phyloP scores from a whole-genome alignment of 768 basidiomycete species.

The Russula sp. region DNA sequence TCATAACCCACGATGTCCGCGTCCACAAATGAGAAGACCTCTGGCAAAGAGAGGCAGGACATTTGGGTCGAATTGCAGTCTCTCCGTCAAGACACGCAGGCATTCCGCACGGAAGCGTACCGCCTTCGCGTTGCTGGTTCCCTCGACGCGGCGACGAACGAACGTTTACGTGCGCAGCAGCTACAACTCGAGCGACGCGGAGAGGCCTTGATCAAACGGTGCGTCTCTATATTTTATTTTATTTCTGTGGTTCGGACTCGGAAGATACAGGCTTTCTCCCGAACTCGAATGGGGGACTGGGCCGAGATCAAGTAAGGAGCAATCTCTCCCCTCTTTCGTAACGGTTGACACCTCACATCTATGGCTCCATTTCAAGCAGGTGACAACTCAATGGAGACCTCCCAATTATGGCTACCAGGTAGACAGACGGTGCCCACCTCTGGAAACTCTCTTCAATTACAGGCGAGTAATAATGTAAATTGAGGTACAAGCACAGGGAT shows the following conservation, averaged over 20 bases:
- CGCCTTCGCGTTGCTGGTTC: neutral
- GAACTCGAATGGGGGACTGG: slow-evolving; percentile 2
- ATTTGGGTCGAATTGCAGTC: neutral
- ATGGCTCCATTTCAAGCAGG: neutral
- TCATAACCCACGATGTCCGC: neutral
- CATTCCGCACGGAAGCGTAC: slow-evolving; percentile 7
- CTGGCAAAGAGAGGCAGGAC: slow-evolving; percentile 2
- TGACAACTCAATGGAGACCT: neutral
- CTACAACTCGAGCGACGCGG: slow-evolving; percentile 8
- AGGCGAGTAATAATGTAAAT: neutral
- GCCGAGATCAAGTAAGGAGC: neutral
- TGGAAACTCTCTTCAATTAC: slow-evolving; percentile 2
- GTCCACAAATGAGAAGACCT: neutral
- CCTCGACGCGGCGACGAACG: neutral
- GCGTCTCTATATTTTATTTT: neutral
- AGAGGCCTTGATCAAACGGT: slow-evolving; percentile 7
- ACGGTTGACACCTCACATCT: neutral
- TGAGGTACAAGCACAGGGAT: neutral
- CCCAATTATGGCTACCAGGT: neutral
- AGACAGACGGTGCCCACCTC: neutral
- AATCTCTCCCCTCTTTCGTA: neutral
- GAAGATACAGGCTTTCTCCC: slow-evolving; percentile 6
- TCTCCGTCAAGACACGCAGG: slow-evolving; percentile 5
- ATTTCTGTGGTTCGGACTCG: neutral
- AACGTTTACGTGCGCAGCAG: slow-evolving; percentile 3